Conservation (phyloP, 495 filamentous ascomycete species). For the Xylaria telfairii region DNA sequence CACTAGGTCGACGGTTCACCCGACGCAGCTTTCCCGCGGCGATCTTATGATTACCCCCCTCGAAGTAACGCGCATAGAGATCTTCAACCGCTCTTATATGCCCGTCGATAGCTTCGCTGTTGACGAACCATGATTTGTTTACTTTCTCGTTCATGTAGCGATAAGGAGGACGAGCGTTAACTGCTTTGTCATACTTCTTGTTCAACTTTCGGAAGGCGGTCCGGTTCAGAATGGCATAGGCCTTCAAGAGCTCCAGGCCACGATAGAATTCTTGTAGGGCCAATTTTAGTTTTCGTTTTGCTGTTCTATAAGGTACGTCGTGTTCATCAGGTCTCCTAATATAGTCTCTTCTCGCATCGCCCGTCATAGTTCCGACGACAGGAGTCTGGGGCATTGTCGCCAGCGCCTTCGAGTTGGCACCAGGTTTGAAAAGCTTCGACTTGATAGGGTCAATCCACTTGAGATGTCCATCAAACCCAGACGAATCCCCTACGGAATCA, state of each 20-base stretch:
- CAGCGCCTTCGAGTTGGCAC: slow-evolving; percentile 54
- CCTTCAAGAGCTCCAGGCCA: slow-evolving; percentile 87
- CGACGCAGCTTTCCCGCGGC: slow-evolving; percentile 84
- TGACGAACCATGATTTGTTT: slow-evolving; percentile 87
- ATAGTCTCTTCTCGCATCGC: slow-evolving; percentile 64
- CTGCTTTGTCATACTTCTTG: slow-evolving; percentile 96
- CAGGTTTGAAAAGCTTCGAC: slow-evolving; percentile 49
- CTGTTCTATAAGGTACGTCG: slow-evolving; percentile 78
- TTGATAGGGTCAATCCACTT: slow-evolving; percentile 53
- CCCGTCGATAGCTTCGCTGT: slow-evolving; percentile 78
- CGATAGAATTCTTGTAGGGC: slow-evolving; percentile 93
- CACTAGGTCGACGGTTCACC: slow-evolving; percentile 65
- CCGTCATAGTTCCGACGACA: slow-evolving; percentile 36
- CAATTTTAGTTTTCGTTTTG: slow-evolving; percentile 88
- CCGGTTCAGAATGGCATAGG: slow-evolving; percentile 84
- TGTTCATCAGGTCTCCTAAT: slow-evolving; percentile 60
- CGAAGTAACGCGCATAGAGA: slow-evolving; percentile 91
- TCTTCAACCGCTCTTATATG: slow-evolving; percentile 82
- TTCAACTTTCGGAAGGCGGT: slow-evolving; percentile 97
- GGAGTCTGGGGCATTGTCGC: slow-evolving; percentile 50
- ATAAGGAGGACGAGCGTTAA: slow-evolving; percentile 75
- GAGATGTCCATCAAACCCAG: slow-evolving; percentile 29
- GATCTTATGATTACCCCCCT: slow-evolving; percentile 87
- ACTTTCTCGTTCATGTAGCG: slow-evolving; percentile 93
- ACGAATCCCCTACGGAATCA: slow-evolving; percentile 31